Base-by-base conservation (phyloP, 768 basidiomycete species). In the Postia placenta region DNA sequence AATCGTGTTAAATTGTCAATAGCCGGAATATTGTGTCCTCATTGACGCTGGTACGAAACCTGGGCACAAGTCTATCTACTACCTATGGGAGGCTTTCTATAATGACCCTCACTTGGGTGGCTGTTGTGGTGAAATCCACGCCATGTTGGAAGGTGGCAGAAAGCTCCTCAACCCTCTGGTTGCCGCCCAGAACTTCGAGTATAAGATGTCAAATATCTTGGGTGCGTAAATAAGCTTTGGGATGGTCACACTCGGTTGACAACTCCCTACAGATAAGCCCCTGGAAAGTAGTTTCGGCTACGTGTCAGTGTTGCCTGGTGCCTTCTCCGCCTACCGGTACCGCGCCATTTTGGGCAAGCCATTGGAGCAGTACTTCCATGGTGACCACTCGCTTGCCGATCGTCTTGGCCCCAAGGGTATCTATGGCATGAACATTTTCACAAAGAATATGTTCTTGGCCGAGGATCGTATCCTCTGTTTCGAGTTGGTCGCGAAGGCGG, bases 381-480 rank as follows among this genome's bases (percentile, higher is more conserved):
- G 87, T 58, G 92, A 93, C 65, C 86, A 88, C 64, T 88, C 85
- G 24, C 72, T 96, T 59, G 92, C 94, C 15, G 92, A 92, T 55
- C 85, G 94, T 46, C 81, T 96, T 39, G 95, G 95, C 11, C 72
- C 81, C 22, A 94, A 96, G 70, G 95, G 94, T 68, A 91, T 94
- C 48, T 83, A 95, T 54, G 93, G 92, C 39, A 96, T 96, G 94
- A 85, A 87, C 65, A 94, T 96, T 59, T 95, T 96, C 73, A 92
- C 90, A 28, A 95, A 94, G 71, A 95, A 94, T 67, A 87, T 85
- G 82, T 82, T 83, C 71, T 66, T 88, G 61, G 92, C 92, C 49
- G 92, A 94, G 69, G 92, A 95, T 74, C 90, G 94, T 73, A 97
- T 97, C 56, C 76, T 97, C 23, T 97, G 94, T 69, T 98, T 97